phyloP scores from a whole-genome alignment of 2,329 filamentous ascomycete genomes.

The Sphaerostilbella broomeana region DNA sequence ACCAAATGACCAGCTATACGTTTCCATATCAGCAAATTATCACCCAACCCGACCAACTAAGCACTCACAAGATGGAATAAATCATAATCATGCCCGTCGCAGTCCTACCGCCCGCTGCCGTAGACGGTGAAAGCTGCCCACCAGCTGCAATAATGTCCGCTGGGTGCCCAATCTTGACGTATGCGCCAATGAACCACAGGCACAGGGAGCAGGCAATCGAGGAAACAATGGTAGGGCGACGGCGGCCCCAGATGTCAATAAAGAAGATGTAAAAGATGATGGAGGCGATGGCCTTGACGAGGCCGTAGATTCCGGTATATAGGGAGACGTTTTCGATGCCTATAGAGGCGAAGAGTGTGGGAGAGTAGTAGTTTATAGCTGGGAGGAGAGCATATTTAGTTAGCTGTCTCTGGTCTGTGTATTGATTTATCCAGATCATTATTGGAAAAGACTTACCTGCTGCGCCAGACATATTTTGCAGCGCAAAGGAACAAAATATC shows the following conservation, averaged over 20 bases:
- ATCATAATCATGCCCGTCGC: constrained; percentile 50
- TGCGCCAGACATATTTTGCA: constrained; percentile 36
- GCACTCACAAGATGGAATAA: constrained; percentile 48
- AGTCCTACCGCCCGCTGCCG: constrained; percentile 41
- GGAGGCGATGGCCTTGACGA: constrained; percentile 36
- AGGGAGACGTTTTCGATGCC: constrained; percentile 40
- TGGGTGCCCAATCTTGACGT: constrained; percentile 46
- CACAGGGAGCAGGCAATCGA: constrained; percentile 41
- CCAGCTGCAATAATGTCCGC: constrained; percentile 38
- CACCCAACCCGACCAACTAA: no score
- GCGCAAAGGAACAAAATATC: constrained; percentile 31
- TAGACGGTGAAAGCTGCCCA: constrained; percentile 34
- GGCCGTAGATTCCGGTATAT: constrained; percentile 46
- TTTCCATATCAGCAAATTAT: neutral
- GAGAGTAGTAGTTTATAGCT: constrained; percentile 37
- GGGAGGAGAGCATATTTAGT: constrained; percentile 11
- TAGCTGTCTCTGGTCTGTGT: neutral
- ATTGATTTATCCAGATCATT: no score
- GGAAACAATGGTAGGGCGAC: constrained; percentile 39
- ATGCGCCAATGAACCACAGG: constrained; percentile 46
- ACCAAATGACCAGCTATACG: constrained; percentile 37
- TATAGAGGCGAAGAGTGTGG: constrained; percentile 32
- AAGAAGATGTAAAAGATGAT: constrained; percentile 36
- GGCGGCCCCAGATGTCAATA: constrained; percentile 35
- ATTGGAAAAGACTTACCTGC: constrained; percentile 16